phyloP scores from a whole-genome alignment of 495 filamentous ascomycete genomes.

The Darksidea phi region DNA sequence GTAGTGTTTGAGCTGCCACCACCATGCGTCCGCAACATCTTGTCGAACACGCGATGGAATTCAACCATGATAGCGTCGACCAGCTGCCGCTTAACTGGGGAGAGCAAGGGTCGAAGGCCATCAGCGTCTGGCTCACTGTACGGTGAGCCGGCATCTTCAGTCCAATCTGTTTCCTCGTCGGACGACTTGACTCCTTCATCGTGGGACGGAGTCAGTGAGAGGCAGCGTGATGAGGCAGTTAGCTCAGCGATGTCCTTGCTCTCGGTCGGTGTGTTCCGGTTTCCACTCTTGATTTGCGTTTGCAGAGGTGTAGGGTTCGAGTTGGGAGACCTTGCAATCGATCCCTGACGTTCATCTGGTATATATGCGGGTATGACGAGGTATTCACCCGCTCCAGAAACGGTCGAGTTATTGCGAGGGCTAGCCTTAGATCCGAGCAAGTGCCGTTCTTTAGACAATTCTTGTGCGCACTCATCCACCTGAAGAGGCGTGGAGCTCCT shows the following conservation, averaged over 20 bases:
- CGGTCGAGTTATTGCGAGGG: no score
- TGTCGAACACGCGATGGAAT: slow-evolving; percentile 23
- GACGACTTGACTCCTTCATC: slow-evolving; percentile 14
- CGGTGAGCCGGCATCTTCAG: slow-evolving; percentile 17
- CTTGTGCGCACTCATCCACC: neutral
- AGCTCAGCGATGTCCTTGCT: slow-evolving; percentile 12
- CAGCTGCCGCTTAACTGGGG: slow-evolving; percentile 19
- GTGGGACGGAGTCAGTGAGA: slow-evolving; percentile 18
- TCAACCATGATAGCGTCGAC: slow-evolving; percentile 21
- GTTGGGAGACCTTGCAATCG: neutral
- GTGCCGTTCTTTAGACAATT: neutral
- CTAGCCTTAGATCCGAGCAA: neutral
- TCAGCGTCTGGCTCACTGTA: slow-evolving; percentile 12
- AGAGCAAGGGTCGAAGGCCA: slow-evolving; percentile 8
- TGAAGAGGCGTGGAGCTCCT: neutral
- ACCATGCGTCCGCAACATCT: neutral
- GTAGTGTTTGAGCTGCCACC: neutral
- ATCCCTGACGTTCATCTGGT: neutral
- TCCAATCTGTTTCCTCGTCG: slow-evolving; percentile 30
- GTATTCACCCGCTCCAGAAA: no score
- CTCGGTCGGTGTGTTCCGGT: neutral
- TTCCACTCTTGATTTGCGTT: neutral
- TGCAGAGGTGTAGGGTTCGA: neutral
- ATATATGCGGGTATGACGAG: no score
- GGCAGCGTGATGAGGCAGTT: slow-evolving; percentile 18